These are phyloP conservation scores for Pichia sp. DNA, from an alignment of 1,139 yeast species.

Conservation along the genomic window DNA sequence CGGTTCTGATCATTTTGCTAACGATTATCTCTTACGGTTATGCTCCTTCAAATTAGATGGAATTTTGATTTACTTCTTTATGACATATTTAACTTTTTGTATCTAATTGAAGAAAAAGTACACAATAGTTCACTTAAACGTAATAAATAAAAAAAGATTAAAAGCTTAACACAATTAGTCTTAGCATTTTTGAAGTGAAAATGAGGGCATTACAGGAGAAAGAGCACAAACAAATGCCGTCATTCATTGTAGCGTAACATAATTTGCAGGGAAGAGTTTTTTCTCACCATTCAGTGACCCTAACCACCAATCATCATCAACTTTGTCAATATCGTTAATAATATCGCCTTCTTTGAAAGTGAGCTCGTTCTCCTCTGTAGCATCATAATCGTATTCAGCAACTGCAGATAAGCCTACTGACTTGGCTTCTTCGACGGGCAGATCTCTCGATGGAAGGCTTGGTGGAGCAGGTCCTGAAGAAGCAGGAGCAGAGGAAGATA, in stretches of 20 bases:
- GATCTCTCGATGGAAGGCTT: slow-evolving; percentile 22
- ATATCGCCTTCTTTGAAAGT: slow-evolving; percentile 77
- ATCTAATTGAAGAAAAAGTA: not conserved
- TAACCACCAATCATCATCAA: slow-evolving; percentile 98
- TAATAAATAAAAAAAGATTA: not conserved
- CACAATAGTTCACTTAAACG: not conserved
- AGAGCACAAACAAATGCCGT: not conserved
- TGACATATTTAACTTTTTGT: not conserved
- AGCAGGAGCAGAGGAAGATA: slow-evolving; percentile 18
- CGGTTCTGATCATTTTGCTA: not conserved
- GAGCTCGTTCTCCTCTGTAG: slow-evolving; percentile 86
- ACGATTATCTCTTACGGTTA: not conserved
- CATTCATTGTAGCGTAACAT: slow-evolving; percentile 47
- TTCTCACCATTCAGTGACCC: slow-evolving; percentile 74
- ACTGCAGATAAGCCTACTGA: slow-evolving; percentile 50
- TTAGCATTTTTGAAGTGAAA: not conserved
- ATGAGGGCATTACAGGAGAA: not conserved
- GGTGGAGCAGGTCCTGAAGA: slow-evolving; percentile 8
- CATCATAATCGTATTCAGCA: slow-evolving; percentile 84
- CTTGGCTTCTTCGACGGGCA: slow-evolving; percentile 13
- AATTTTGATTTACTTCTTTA: not conserved
- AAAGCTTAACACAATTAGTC: not conserved
- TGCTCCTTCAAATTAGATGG: not conserved
- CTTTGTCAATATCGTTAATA: slow-evolving; percentile 78
- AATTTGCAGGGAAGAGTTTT: slow-evolving; percentile 89